phyloP scores from a whole-genome alignment of 1,284 basidiomycete species.

The Paramarasmius palmivorus region DNA sequence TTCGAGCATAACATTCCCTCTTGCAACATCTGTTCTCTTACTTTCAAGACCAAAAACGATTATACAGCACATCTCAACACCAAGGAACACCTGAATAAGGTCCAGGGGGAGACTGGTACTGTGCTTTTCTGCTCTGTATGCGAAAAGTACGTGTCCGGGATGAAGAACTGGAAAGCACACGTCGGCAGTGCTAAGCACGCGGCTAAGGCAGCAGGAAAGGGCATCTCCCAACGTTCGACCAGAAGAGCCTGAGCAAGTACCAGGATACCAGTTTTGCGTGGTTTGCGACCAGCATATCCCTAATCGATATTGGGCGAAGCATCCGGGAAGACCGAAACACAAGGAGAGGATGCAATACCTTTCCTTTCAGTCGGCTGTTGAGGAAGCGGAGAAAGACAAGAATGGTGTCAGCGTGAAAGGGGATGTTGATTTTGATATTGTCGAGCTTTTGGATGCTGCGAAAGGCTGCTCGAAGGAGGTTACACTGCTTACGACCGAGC shows the following conservation, averaged over 20 bases:
- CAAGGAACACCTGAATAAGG: conserved; percentile 25
- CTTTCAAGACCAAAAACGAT: conserved; percentile 24
- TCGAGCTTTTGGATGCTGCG: conserved; percentile 28
- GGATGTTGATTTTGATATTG: conserved; percentile 35
- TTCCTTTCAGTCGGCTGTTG: conserved; percentile 18
- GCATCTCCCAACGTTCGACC: conserved; percentile 32
- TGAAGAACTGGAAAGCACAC: conserved; percentile 8
- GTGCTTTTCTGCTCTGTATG: conserved; percentile 12
- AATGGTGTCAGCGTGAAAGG: conserved; percentile 29
- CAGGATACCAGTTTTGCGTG: conserved; percentile 34
- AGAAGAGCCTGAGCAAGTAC: conserved; percentile 27
- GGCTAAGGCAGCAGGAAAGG: conserved; percentile 8
- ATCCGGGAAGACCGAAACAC: conserved; percentile 39
- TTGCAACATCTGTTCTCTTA: conserved; percentile 38
- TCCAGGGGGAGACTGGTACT: conserved; percentile 17
- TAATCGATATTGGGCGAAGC: conserved; percentile 30
- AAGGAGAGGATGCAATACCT: conserved; percentile 9
- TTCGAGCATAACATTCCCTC: conserved; percentile 35
- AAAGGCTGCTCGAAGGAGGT: conserved; percentile 20
- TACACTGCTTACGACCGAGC: conserved; percentile 27
- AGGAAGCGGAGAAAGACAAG: conserved; percentile 33
- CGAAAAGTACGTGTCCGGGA: conserved; percentile 8
- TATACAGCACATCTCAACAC: conserved; percentile 30
- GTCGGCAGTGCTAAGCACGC: conserved; percentile 15
- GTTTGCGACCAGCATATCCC: conserved; percentile 37